Base-by-base conservation (phyloP, 2,329 filamentous ascomycete genomes). In the Penicillium corylophilum region DNA sequence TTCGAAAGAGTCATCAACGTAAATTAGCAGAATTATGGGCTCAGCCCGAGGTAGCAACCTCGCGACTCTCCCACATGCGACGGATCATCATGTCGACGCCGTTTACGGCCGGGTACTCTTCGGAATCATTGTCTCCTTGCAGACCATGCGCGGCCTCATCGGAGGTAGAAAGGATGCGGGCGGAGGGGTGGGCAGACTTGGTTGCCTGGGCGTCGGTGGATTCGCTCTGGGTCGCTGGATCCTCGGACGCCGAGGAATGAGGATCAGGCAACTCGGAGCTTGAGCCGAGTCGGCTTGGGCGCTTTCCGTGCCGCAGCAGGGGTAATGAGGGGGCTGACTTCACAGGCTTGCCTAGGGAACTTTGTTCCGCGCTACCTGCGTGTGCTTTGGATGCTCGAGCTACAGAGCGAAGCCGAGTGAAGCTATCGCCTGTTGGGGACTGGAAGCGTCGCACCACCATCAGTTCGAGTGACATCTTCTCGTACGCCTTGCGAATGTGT, bases 371-470 rank as follows among this genome's bases (percentile, higher is more conserved):
- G 16, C 46, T 41, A 2, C 48, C 33, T 13, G 33, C 53, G n/a
- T 51, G 39, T 5, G 50, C 36, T 26, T 57, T 65, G 31, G 54
- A 44, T 42, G 61, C 59, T 45, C 63, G 62, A 23, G 63, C 45
- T 10, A 72, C 50, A 13, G 54, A 51, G n/a, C 65, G 61, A 28
- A 76, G 57, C 28, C 75, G 69, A 26, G 55, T 63, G 56, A 77
- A 71, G 53, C 74, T 77, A 54, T 76, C 72, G 8, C 67, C 65
- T 2, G 73, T 71, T 5, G 75, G 75, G 22, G 70, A 73, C 49
- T 73, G 72, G 55, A 78, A 78, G 18, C 74, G 69, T 43, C 72
- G 71, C 8, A 77, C 74, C 6, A 77, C 75, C 29, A 65, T 72
- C 35, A 77, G 64, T 53, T 77, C 75, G 36, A 71, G 60, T 5